These are phyloP conservation scores for Lineolata rhizophorae DNA, from an alignment of 495 filamentous ascomycete species.

Conservation along the genomic window DNA sequence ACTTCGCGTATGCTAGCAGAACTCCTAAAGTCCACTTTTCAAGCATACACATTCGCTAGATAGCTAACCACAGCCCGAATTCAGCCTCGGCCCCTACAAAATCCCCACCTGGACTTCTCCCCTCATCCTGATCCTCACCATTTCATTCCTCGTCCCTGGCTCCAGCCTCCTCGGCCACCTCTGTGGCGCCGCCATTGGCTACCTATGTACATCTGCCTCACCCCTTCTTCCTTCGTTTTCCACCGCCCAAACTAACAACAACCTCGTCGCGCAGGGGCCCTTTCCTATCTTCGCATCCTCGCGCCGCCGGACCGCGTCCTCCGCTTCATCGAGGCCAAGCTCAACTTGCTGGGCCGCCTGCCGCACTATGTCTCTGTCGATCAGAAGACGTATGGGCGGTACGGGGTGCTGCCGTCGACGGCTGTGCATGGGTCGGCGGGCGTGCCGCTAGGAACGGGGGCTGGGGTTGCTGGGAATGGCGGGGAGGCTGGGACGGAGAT, in stretches of 20 bases:
- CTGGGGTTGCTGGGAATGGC: no score
- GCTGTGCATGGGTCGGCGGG: no score
- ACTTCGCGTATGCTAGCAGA: no score
- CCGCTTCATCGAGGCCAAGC: constrained; percentile 62
- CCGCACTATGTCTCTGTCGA: constrained; percentile 84
- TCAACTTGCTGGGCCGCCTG: constrained; percentile 60
- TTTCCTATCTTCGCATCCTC: constrained; percentile 68
- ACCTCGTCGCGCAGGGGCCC: constrained; percentile 31
- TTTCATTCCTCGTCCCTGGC: constrained; percentile 52
- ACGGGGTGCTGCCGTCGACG: constrained; percentile 58
- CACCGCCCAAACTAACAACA: background rate
- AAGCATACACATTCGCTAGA: constrained; percentile 20
- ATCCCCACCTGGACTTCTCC: constrained; percentile 88
- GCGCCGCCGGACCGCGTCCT: constrained; percentile 63
- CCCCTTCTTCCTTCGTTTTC: background rate
- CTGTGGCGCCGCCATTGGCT: constrained; percentile 60
- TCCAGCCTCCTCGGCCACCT: constrained; percentile 74
- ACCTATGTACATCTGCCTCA: constrained; percentile 54
- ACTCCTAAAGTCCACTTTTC: no score
- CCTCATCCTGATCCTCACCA: constrained; percentile 44
- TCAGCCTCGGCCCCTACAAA: constrained; percentile 37
- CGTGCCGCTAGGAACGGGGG: background rate
- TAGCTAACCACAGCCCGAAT: background rate
- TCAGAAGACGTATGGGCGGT: constrained; percentile 90
- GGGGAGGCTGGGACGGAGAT: no score